These are phyloP conservation scores for Chamaecyparis obtusa DNA, from an alignment of 75 land plant genomes.

Conservation along the genomic window DNA sequence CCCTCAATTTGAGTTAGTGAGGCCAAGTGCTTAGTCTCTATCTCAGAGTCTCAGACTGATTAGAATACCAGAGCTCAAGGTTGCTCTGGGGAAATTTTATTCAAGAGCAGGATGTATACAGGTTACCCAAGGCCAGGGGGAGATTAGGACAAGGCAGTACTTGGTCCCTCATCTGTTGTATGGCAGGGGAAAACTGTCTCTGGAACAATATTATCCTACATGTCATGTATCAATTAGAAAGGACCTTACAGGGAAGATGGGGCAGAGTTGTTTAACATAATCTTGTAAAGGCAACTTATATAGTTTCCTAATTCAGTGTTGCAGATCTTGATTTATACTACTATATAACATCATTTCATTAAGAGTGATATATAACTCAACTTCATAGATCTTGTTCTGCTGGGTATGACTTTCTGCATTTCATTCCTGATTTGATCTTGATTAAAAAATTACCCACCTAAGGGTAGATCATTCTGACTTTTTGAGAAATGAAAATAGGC, in stretches of 20 bases:
- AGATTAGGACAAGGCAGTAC: not conserved
- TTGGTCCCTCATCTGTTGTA: not conserved
- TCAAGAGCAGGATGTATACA: no score
- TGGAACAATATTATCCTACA: not conserved
- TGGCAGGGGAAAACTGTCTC: not conserved
- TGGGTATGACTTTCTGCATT: not conserved
- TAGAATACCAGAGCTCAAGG: no score
- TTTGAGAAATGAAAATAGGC: not conserved
- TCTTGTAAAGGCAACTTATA: not conserved
- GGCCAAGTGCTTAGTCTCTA: not conserved
- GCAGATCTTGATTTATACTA: not conserved
- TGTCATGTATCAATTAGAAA: not conserved
- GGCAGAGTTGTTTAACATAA: not conserved
- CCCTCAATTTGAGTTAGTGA: not conserved
- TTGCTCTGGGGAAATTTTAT: no score
- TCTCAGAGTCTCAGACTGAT: no score
- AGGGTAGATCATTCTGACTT: not conserved
- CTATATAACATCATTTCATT: not conserved
- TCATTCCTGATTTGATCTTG: not conserved
- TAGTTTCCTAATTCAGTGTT: no score
- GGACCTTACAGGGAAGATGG: not conserved
- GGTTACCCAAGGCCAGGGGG: not conserved
- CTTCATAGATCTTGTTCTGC: not conserved
- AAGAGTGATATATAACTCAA: not conserved
- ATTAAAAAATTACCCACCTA: not conserved